These are phyloP conservation scores for Auricularia sp. DNA, from an alignment of 768 basidiomycete species.

Conservation along the genomic window DNA sequence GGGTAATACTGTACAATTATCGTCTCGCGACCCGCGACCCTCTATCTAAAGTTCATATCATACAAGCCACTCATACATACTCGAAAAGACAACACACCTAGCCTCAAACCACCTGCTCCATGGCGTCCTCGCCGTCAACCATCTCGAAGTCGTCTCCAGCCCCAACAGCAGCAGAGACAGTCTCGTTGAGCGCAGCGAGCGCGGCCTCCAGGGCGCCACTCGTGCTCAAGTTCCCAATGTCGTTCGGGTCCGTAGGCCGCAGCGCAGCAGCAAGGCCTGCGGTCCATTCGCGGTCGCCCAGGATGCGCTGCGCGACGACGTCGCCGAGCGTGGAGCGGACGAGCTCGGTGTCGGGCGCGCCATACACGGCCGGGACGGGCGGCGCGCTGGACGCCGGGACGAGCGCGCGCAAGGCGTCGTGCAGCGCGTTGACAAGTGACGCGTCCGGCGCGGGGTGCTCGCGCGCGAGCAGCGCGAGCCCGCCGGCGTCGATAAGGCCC, in stretches of 20 bases:
- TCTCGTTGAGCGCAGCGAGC: neutral
- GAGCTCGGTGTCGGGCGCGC: slow-evolving; percentile 37
- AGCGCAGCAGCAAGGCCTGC: neutral
- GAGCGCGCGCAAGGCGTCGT: slow-evolving; percentile 57
- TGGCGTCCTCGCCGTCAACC: neutral
- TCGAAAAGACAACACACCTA: neutral
- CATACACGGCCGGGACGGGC: slow-evolving; percentile 45
- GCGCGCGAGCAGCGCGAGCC: slow-evolving; percentile 57
- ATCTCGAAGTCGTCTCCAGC: neutral
- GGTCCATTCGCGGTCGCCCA: slow-evolving; percentile 51
- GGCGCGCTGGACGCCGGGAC: slow-evolving; percentile 42
- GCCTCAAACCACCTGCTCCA: neutral
- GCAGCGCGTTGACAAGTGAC: slow-evolving; percentile 45
- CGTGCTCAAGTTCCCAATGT: neutral
- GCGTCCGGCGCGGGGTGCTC: slow-evolving; percentile 40
- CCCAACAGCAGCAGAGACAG: neutral
- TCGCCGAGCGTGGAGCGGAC: slow-evolving; percentile 49
- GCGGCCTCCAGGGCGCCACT: neutral
- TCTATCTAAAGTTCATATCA: too few species aligned
- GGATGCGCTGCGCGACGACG: slow-evolving; percentile 47
- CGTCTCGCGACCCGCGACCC: too few species aligned
- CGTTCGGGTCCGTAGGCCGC: neutral
- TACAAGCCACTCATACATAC: too few species aligned
- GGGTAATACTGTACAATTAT: too few species aligned
- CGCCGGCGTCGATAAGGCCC: slow-evolving; percentile 72